Base-by-base conservation (phyloP, 139 green algal genomes). In the Nannochloris sp. region DNA sequence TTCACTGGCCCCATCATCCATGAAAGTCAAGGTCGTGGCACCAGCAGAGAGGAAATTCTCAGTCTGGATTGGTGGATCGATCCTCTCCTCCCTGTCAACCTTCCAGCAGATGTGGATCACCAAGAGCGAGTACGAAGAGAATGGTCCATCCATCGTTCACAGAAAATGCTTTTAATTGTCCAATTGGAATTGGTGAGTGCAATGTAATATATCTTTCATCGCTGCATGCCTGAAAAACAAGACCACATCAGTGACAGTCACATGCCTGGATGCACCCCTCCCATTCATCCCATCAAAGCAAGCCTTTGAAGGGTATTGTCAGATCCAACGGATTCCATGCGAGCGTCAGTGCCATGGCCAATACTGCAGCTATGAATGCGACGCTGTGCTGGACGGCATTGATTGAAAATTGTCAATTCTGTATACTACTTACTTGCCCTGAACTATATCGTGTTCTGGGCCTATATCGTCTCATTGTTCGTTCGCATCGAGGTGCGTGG, bases 21-120 rank as follows among this genome's bases (percentile, higher is more conserved):
- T 96, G 90, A 96, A 96, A 83, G 86, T 96, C 78, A 95, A 94
- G 80, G 83, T 96, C 14, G 89, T 96, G 14, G 89, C 89, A 14
- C 90, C 90, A 3, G 89, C 90, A 16, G 91, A 96, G 88, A 79
- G 91, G 63, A 96, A 95, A 84, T 96, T 90, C 80, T 85, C 68
- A 51, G 92, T 97, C 67, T 98, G 91, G 91, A 98, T 98, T 60
- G 91, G 92, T 67, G 92, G 92, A 49, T 97, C 91, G 67, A 97
- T 97, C 66, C 81, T 98, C n/a, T 91, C 92, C 10, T 94, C 84
- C n/a, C 84, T 97, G 28, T 95, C 88, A 56, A 97, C 92, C 45
- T 97, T 97, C 79, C 87, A 95, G 72, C 80, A 95, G 70, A 94
- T 95, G 89, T 96, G 90, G 86, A 91, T 96, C 69, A 63, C 80